Base-by-base conservation (phyloP, 2,329 filamentous ascomycete genomes). In the Neoascochyta sp. region DNA sequence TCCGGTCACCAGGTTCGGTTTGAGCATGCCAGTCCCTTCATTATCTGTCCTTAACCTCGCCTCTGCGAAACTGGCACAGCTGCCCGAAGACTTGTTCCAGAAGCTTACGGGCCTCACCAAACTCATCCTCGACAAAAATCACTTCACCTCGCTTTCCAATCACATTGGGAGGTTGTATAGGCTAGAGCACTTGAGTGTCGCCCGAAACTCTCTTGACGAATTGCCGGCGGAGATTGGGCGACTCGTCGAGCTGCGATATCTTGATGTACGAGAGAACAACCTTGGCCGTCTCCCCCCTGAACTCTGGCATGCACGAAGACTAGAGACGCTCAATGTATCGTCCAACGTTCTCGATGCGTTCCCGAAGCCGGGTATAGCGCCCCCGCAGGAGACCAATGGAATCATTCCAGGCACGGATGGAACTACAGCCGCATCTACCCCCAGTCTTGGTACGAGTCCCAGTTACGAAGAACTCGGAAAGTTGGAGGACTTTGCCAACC, bases 211-310 rank as follows among this genome's bases (percentile, higher is more conserved):
- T 0, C 74, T 98, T 3, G 85, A 82, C 38, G 81, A 86, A 45
- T 69, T 98, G 16, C 92, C 92, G 4, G 65, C 84, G 1, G 88
- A 95, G 47, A 87, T 98, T 45, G 92, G 92, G 4, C 89, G 86
- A 43, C 73, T 98, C 14, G 77, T 74, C 1, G 90, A 96, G 60
- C 71, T 98, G 40, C 82, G 80, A 30, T 83, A 88, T 41, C 71
- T 98, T 22, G 90, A 98, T 57, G 75, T 96, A 11, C 78, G 90
- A 42, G 87, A 92, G 55, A 98, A 96, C 68, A 98, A 96, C 54
- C 75, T 98, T 35, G 83, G 82, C 44, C 83, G 83, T 52, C 70
- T 98, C 17, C 92, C 92, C 2, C 79, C 86, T 55, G 92, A 98
- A 56, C 75, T 98, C n/a, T 98, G 92, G 92, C 90, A 86, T 72